Evolutionary conservation across 345 rosid genomes (phyloP).

Genomic region (Microcos paniculata): DNA sequence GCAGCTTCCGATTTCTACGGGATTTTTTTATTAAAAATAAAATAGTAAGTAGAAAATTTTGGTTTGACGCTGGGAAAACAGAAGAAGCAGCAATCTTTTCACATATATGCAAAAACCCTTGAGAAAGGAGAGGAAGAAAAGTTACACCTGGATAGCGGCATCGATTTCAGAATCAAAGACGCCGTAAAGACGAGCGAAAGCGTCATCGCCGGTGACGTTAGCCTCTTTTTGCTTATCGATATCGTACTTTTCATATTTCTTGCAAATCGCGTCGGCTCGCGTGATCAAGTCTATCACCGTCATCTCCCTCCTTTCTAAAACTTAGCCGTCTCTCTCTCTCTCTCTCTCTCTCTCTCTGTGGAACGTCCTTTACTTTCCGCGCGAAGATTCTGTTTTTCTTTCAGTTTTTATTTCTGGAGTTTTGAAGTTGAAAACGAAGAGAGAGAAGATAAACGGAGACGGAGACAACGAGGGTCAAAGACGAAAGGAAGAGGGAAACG

Average conservation of each 20-base stretch:
- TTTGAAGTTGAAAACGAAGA: not conserved
- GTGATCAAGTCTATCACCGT: conserved; percentile 57
- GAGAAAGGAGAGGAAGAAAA: not conserved
- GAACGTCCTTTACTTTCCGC: not conserved
- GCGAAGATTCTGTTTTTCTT: not conserved
- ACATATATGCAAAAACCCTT: not conserved
- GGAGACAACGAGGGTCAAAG: not conserved
- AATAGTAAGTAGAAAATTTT: not conserved
- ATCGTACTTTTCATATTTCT: conserved; percentile 65
- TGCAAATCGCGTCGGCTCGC: conserved; percentile 61
- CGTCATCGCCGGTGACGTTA: conserved; percentile 58
- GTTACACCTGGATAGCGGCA: conserved; percentile 37
- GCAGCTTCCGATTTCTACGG: conserved; percentile 58
- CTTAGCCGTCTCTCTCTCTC: not conserved
- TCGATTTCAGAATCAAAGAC: conserved; percentile 46
- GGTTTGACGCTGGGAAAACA: not conserved
- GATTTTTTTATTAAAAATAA: not conserved
- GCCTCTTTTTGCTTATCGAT: conserved; percentile 54
- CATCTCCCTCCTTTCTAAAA: conserved; percentile 22
- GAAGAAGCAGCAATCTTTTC: not conserved
- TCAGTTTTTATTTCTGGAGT: not conserved
- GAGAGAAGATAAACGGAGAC: not conserved
- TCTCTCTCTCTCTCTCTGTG: not conserved
- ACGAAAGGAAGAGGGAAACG: not conserved
- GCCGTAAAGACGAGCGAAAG: conserved; percentile 59